Conservation (phyloP, 2,329 filamentous ascomycete species). For the Bipolaris sorokiniana region DNA sequence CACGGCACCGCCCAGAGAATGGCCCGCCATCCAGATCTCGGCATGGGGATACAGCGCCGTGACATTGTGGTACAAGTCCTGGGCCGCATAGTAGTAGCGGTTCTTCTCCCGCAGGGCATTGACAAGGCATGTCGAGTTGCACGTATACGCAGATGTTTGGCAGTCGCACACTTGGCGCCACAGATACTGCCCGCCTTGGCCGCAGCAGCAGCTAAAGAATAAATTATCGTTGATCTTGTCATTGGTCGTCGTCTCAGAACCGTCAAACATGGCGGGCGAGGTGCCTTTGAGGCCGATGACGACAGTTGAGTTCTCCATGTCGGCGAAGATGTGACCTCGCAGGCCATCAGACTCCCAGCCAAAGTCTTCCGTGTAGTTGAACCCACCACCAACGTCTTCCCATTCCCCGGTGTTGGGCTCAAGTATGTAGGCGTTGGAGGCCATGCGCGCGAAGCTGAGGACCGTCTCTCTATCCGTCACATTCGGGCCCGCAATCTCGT, state of each 20-base stretch:
- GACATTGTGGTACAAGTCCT: constrained; percentile 90
- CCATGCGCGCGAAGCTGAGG: constrained; percentile 83
- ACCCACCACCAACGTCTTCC: constrained; percentile 71
- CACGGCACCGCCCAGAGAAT: constrained; percentile 90
- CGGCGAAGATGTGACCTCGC: constrained; percentile 89
- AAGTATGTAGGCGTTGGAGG: constrained; percentile 85
- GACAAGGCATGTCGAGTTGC: constrained; percentile 88
- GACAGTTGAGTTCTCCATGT: constrained; percentile 82
- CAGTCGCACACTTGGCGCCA: constrained; percentile 96
- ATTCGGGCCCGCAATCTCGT: constrained; percentile 79
- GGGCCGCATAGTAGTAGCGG: constrained; percentile 86
- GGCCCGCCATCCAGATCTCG: constrained; percentile 87
- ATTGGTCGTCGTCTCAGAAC: constrained; percentile 94
- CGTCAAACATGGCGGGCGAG: constrained; percentile 86
- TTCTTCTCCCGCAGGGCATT: constrained; percentile 79
- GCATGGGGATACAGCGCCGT: constrained; percentile 85
- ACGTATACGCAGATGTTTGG: constrained; percentile 82
- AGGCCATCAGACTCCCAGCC: constrained; percentile 91
- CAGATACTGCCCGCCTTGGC: constrained; percentile 85
- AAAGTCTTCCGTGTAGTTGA: constrained; percentile 87
- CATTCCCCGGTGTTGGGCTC: constrained; percentile 76
- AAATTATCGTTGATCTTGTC: constrained; percentile 98
- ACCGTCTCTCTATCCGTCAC: constrained; percentile 85
- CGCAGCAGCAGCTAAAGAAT: constrained; percentile 98
- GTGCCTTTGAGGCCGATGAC: constrained; percentile 95